Base-by-base conservation (phyloP, 345 rosid genomes). In the Luvunga scandens region DNA sequence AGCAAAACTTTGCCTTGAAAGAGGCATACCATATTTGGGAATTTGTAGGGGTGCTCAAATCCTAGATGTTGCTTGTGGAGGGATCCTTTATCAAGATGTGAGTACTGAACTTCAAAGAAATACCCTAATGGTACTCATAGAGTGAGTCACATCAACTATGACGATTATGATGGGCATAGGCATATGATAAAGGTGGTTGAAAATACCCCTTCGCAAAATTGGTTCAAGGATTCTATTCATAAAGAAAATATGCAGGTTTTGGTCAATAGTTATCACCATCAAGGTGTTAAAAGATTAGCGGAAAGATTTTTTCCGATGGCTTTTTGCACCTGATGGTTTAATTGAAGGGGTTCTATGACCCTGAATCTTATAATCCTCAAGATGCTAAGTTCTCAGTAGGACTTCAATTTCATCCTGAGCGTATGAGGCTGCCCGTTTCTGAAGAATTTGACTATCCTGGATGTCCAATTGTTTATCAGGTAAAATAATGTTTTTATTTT, bases 281-380 rank as follows among this genome's bases (percentile, higher is more conserved):
- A 89, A 85, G 96, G 94, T 14, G 94, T 94, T 30, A 94, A 90
- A 83, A 89, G 81, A 78, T 83, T 90, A 78, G 94, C 91, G 0
- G 81, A 83, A 31, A 83, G 97, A 66, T 92, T 92, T 12, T 88
- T 87, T 45, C 91, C 97, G 0, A 92, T 90, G 96, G 94, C 94
- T 27, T 92, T 92, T 86, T 72, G 89, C 93, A 1, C 89, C 89
- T 1, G 98, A 92, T 85, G 97, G 91, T 13, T 82, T 94, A 78
- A 86, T 91, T 25, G 97, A 94, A 84, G 97, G 97, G 97, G 65
- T 94, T 94, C 71, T 94, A 94, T 71, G 98, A 94, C 77, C 93
- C 93, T 12, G 90, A 91, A 67, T 84, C 89, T 42, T 92, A 86
- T 31, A 86, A 90, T 69, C 93, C 93, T 22, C 87, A 87, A 55